Conservation (phyloP, 139 green algal species). For the Ostreobium quekettii region DNA sequence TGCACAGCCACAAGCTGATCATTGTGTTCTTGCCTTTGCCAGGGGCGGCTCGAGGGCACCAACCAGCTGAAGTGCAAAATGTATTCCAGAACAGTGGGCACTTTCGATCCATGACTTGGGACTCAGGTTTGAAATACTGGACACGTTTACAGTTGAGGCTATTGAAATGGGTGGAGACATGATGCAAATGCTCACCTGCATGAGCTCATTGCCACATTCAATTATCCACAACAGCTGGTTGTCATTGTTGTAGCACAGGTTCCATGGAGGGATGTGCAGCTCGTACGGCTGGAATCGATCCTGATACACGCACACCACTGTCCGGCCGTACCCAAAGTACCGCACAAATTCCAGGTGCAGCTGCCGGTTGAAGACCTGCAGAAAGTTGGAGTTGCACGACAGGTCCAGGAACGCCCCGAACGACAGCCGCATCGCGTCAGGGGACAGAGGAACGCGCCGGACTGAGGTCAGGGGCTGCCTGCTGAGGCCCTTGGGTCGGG, state of each 20-base stretch:
- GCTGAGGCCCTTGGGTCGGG: constrained; percentile 45
- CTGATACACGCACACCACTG: constrained; percentile 66
- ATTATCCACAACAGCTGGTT: constrained; percentile 56
- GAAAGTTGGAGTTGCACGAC: constrained; percentile 17
- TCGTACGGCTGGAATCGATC: constrained; percentile 38
- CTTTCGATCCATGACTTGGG: too few species aligned
- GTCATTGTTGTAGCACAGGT: constrained; percentile 30
- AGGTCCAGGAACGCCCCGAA: constrained; percentile 62
- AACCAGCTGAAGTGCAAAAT: too few species aligned
- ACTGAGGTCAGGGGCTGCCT: constrained; percentile 4
- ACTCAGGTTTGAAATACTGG: too few species aligned
- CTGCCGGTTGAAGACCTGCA: constrained; percentile 37
- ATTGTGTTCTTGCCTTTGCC: too few species aligned
- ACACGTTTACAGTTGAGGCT: too few species aligned
- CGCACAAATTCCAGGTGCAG: constrained; percentile 58
- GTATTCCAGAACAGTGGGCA: too few species aligned
- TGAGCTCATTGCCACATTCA: constrained; percentile 34
- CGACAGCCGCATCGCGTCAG: constrained; percentile 56
- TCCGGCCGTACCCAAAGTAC: constrained; percentile 68
- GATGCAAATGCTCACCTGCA: constrained; percentile 30
- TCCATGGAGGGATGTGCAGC: constrained; percentile 39
- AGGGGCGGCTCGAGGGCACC: too few species aligned
- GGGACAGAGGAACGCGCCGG: constrained; percentile 49
- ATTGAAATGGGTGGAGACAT: too few species aligned
- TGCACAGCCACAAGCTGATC: too few species aligned